Percentiles rank a stretch among this genome's conserved stretches.
Evolutionary conservation across 345 rosid species (phyloP).

Genomic region (Brassica incana): DNA sequence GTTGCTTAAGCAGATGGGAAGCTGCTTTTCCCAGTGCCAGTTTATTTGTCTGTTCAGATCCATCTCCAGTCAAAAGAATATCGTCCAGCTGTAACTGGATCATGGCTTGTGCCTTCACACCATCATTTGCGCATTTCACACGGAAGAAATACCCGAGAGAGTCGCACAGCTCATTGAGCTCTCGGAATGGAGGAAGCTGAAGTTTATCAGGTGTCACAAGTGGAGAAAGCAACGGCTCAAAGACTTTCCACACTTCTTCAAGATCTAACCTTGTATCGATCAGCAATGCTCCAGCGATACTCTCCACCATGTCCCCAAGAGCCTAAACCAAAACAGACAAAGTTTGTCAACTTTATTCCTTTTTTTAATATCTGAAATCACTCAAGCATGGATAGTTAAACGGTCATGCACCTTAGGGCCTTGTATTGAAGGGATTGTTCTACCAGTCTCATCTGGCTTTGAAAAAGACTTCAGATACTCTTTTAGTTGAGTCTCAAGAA

Average conservation of each 20-base stretch:
- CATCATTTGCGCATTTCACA: conserved; percentile 46
- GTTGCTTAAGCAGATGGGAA: conserved; percentile 62
- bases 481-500: conserved; percentile 55
- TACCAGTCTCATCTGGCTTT: conserved; percentile 40
- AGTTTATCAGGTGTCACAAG: conserved; percentile 83
- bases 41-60: conserved; percentile 61
- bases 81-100: conserved; percentile 68
- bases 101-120: conserved; percentile 56
- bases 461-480: conserved; percentile 54
- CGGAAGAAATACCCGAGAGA: conserved; percentile 67
- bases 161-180: conserved; percentile 71
- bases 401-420: conserved; percentile 65
- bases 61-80: conserved; percentile 63
- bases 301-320: conserved; percentile 90
- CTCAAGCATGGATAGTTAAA: background rate
- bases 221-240: conserved; percentile 73
- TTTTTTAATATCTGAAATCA: background rate
- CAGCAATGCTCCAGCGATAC: conserved; percentile 80
- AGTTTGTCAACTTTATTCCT: background rate
- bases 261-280: conserved; percentile 72
- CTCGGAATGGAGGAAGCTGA: conserved; percentile 73
- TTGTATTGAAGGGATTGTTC: conserved; percentile 44
- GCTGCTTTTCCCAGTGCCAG: conserved; percentile 86
- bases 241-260: conserved; percentile 74
- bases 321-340: conserved; percentile 47